phyloP scores from a whole-genome alignment of 306 rosid genomes.

The Dryas drummondii region DNA sequence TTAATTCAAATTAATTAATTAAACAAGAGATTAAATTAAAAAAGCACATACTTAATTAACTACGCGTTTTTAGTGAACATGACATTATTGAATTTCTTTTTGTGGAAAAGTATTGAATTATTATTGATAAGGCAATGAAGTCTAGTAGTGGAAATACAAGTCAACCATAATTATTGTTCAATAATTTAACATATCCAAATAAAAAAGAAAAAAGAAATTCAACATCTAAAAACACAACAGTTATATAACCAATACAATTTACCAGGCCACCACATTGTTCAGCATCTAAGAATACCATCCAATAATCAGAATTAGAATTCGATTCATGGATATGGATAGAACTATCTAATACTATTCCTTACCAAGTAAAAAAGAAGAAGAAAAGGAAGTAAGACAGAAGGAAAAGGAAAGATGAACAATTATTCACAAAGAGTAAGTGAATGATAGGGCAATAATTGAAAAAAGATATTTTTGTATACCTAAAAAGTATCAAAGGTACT shows the following conservation, averaged over 20 bases:
- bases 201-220: neutral
- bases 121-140: neutral
- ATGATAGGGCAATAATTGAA: no score
- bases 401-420: neutral
- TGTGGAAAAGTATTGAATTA: no score
- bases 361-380: neutral
- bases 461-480: no score
- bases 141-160: neutral
- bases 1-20: no score
- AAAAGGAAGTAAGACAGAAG: neutral
- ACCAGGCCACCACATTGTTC: neutral
- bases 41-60: no score
- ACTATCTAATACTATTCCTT: neutral
- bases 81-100: no score
- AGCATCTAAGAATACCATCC: no score
- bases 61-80: no score
- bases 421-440: no score
- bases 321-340: neutral
- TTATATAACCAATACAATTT: neutral
- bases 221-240: neutral
- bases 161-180: neutral
- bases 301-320: no score
- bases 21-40: no score
- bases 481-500: no score
- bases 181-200: neutral